Evolutionary conservation across 371 early-diverging fungal species (phyloP), one percentile per base, ranked within the genome.

Genomic region (Umbelopsis sp.): DNA sequence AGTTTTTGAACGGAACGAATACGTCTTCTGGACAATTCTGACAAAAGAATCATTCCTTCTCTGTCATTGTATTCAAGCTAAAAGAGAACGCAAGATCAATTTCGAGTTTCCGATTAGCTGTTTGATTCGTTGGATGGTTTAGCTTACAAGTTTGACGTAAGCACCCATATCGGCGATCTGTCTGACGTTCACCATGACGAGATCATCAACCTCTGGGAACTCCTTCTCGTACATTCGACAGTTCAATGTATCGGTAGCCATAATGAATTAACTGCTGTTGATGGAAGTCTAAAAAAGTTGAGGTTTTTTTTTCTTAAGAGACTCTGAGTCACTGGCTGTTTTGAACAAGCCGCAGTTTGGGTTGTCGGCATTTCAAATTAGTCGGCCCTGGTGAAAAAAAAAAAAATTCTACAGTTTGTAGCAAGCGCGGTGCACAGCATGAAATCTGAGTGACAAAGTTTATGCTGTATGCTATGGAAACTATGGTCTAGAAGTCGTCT

Each of bases 101-200:
- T 7, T 7, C 41, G 41, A 41, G 7, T 41, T 41, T 41, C 7
- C 41, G 41, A 41, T 41, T 41, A 41, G 41, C 5, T 41, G 41
- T 41, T 12, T n/a, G 12, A 29, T 20, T 65, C 53, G 63, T 29
- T 68, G 52, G 35, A 57, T 29, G 5, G 57, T 32, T 57, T 57
- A 35, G 66, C 72, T 75, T 76, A 96, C 89, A 68, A 99, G 88
- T 75, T 94, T 91, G 50, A 99, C 97, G 79, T 98, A 97, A 64
- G 99, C 98, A 51, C 99, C 99, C 89, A 99, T 94, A 74, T 98
- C 98, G 57, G 95, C 96, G 78, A 99, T 97, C 77, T 96, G 94
- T 66, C 93, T 91, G 69, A 99, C 98, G 76, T 94, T 98, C 72
- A 97, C 99, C 93, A 99, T 97, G 69, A 99, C 99, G 66, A 98